Evolutionary conservation across 331 rosid genomes (phyloP).

Genomic region (Acacia pycnantha): DNA sequence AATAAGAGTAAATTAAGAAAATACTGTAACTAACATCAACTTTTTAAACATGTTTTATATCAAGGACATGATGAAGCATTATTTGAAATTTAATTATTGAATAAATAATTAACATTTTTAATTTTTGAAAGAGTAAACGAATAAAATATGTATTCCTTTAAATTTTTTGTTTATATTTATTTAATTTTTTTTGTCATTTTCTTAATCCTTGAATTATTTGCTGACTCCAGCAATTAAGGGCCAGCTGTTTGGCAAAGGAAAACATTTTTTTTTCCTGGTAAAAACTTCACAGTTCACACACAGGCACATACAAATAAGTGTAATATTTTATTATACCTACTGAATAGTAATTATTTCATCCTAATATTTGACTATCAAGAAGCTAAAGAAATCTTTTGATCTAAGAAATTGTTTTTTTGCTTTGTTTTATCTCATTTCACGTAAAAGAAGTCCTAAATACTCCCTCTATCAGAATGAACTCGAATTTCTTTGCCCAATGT

Average conservation of each 20-base stretch:
- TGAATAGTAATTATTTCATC: background rate
- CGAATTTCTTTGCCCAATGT: background rate
- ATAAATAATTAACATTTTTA: background rate
- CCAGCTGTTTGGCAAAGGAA: background rate
- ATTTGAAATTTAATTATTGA: background rate
- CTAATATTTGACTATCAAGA: background rate
- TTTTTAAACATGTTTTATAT: too few relatives aligned
- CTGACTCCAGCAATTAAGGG: background rate
- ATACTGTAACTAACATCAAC: too few relatives aligned
- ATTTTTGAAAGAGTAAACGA: background rate
- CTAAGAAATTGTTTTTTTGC: too few relatives aligned
- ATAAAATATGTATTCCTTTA: background rate
- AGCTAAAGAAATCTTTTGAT: background rate
- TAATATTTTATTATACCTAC: too few relatives aligned
- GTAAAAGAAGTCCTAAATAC: background rate
- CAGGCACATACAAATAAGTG: too few relatives aligned
- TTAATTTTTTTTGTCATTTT: background rate
- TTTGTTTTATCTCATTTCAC: too few relatives aligned
- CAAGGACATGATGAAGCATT: too few relatives aligned
- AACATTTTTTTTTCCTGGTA: background rate
- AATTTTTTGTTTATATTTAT: background rate
- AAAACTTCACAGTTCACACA: background rate
- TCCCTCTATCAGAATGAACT: background rate
- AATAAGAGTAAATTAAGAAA: too few relatives aligned
- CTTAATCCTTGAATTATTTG: background rate